phyloP scores from a whole-genome alignment of 495 filamentous ascomycete genomes.

The Neurospora sublineolata region DNA sequence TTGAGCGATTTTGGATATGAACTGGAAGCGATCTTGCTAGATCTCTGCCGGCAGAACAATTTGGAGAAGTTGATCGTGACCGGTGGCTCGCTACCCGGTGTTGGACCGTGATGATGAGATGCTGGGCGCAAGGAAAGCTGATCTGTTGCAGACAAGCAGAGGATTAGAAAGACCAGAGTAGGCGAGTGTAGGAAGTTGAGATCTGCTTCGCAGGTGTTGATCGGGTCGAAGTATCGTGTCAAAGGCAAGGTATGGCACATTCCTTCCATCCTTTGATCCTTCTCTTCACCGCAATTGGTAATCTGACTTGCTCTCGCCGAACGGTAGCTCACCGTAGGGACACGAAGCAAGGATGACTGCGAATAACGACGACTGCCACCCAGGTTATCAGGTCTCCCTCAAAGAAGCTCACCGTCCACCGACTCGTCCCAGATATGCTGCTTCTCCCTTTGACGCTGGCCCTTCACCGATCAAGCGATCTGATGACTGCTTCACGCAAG shows the following conservation, averaged over 20 bases:
- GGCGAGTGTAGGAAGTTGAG: not conserved
- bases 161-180: not conserved
- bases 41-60: not conserved
- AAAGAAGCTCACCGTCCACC: not conserved
- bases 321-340: not conserved
- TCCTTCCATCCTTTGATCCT: no score
- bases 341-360: no score
- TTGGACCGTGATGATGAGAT: not conserved
- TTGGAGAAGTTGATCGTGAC: not conserved
- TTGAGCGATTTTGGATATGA: no score
- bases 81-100: not conserved
- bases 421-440: not conserved
- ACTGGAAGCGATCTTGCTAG: not conserved
- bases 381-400: no score
- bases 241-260: no score
- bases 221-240: no score
- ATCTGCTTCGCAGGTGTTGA: not conserved
- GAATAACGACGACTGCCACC: not conserved
- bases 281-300: no score
- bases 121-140: not conserved
- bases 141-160: not conserved
- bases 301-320: not conserved
- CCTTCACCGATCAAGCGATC: not conserved
- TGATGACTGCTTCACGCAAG: not conserved
- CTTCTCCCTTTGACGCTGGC: not conserved